These are phyloP conservation scores for Amylostereum areolatum DNA, from an alignment of 1,284 basidiomycete species.

Conservation along the genomic window DNA sequence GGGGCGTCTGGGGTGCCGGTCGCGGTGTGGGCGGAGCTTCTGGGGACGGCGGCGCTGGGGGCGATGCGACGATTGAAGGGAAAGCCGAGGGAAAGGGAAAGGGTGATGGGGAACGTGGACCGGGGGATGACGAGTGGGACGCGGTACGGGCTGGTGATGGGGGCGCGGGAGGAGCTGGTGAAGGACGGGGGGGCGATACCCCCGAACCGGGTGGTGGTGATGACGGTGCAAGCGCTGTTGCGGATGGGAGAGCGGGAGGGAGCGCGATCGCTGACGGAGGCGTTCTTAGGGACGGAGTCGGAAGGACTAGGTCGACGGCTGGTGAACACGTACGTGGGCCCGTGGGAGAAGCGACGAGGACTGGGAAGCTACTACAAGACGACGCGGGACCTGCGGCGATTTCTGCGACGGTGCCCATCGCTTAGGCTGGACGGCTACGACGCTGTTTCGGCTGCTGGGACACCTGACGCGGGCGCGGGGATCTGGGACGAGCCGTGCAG, in stretches of 20 bases:
- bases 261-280: slow-evolving; percentile 21
- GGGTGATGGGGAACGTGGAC: neutral
- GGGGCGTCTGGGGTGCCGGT: slow-evolving; percentile 3
- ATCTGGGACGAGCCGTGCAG: slow-evolving; percentile 45
- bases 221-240: slow-evolving; percentile 7
- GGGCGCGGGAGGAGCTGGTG: slow-evolving; percentile 2
- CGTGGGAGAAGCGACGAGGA: slow-evolving; percentile 10
- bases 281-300: slow-evolving; percentile 21
- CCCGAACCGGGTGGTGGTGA: slow-evolving; percentile 3
- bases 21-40: slow-evolving; percentile 9
- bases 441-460: slow-evolving; percentile 52
- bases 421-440: slow-evolving; percentile 54
- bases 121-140: slow-evolving; percentile 5
- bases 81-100: neutral
- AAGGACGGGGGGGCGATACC: slow-evolving; percentile 3
- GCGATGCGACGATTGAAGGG: neutral
- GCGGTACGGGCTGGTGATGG: slow-evolving; percentile 9
- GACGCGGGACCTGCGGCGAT: slow-evolving; percentile 30
- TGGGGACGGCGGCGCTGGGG: slow-evolving; percentile 10
- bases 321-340: slow-evolving; percentile 26
- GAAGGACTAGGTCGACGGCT: slow-evolving; percentile 21
- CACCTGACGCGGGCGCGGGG: slow-evolving; percentile 38
- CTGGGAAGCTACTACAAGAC: slow-evolving; percentile 23
- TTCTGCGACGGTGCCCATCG: slow-evolving; percentile 40
- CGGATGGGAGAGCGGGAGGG: slow-evolving; percentile 13